These are phyloP conservation scores for Yamadazyma akitaensis DNA, from an alignment of 805 yeast species.

Conservation along the genomic window DNA sequence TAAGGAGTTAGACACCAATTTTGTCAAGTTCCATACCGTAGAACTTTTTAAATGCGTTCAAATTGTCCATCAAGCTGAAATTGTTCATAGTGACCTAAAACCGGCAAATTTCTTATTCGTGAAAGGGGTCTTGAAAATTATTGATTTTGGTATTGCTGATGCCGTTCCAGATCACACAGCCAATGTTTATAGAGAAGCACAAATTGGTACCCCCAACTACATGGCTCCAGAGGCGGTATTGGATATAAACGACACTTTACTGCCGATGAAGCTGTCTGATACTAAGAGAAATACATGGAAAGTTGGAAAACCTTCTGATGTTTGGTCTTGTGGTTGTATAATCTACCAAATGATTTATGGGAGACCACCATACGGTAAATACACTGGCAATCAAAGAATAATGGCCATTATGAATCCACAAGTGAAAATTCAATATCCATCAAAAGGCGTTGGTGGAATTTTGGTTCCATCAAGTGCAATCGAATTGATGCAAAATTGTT, in stretches of 20 bases:
- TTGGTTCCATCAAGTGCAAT: conserved; percentile 67
- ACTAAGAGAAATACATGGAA: conserved; percentile 47
- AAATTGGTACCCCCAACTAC: conserved; percentile 93
- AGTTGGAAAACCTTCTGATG: conserved; percentile 92
- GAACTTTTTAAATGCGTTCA: conserved; percentile 80
- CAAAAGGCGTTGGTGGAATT: conserved; percentile 55
- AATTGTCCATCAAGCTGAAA: conserved; percentile 83
- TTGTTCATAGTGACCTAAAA: conserved; percentile 78
- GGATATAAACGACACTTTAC: conserved; percentile 45
- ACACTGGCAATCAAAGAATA: conserved; percentile 70
- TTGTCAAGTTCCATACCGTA: conserved; percentile 73
- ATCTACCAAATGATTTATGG: conserved; percentile 95
- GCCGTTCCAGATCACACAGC: conserved; percentile 90
- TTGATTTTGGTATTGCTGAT: conserved; percentile 95
- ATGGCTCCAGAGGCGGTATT: conserved; percentile 96
- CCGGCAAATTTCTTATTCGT: conserved; percentile 77
- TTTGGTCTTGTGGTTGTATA: conserved; percentile 98
- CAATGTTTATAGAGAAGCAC: conserved; percentile 84
- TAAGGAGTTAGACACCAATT: conserved; percentile 57
- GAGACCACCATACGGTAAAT: conserved; percentile 81
- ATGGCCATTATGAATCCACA: conserved; percentile 86
- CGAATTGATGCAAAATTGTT: conserved; percentile 68
- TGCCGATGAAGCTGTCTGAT: conserved; percentile 17
- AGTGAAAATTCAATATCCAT: conserved; percentile 65
- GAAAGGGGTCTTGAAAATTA: conserved; percentile 77